Conservation (phyloP, 768 basidiomycete genomes). For the Leccinum ochraceum region DNA sequence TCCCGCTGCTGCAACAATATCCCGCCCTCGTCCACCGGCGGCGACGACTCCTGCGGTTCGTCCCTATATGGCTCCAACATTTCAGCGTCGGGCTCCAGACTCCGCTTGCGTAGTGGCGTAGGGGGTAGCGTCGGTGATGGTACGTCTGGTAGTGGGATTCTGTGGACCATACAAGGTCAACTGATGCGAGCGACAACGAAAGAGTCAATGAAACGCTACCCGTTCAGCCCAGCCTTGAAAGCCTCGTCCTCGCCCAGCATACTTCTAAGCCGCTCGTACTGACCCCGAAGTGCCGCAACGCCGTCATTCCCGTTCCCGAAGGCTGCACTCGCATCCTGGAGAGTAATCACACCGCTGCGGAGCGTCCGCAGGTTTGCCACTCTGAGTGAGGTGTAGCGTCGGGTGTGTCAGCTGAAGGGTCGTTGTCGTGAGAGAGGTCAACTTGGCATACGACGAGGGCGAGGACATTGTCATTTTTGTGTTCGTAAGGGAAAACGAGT, state of each 20-base stretch:
- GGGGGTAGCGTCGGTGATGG: too few relatives aligned
- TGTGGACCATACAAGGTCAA: background rate
- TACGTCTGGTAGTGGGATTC: conserved; percentile 24
- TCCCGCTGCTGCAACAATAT: conserved; percentile 72
- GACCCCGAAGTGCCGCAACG: conserved; percentile 54
- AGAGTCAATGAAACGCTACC: conserved; percentile 34
- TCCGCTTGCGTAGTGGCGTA: too few relatives aligned
- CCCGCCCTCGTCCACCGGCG: conserved; percentile 32
- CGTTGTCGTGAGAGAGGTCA: conserved; percentile 75
- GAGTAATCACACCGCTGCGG: too few relatives aligned
- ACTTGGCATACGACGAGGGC: conserved; percentile 37
- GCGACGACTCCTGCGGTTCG: conserved; percentile 43
- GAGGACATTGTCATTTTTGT: too few relatives aligned
- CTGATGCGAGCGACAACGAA: background rate
- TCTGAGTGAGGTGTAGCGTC: conserved; percentile 62
- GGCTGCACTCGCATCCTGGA: background rate
- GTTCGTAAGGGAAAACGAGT: too few relatives aligned
- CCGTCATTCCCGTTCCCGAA: conserved; percentile 48
- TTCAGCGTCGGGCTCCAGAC: too few relatives aligned
- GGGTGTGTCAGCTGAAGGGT: conserved; percentile 56
- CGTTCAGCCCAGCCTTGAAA: conserved; percentile 45
- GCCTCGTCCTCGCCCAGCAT: conserved; percentile 70
- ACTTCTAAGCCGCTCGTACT: conserved; percentile 75
- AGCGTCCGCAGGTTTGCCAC: conserved; percentile 57
- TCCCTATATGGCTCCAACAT: conserved; percentile 61